phyloP scores from a whole-genome alignment of 306 rosid genomes.

The Ochetophila trinervis region DNA sequence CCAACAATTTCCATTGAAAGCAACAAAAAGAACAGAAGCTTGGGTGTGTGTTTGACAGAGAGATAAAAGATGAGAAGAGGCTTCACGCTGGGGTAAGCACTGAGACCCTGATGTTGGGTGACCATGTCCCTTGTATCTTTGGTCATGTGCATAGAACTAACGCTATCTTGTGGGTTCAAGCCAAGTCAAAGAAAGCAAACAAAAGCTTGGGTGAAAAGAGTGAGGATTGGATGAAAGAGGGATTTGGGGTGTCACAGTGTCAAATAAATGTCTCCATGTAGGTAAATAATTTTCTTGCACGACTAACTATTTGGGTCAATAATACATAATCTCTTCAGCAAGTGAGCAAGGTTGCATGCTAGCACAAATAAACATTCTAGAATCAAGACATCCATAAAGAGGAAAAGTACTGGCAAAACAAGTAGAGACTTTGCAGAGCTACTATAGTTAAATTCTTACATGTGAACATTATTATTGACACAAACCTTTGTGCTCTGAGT shows the following conservation, averaged over 20 bases:
- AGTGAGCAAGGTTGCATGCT: neutral
- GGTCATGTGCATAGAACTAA: too few species aligned
- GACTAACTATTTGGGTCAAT: neutral
- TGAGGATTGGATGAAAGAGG: neutral
- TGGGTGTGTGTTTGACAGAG: too few species aligned
- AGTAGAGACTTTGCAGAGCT: neutral
- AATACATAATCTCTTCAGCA: neutral
- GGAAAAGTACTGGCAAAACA: neutral
- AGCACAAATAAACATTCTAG: neutral
- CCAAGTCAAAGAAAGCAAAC: too few species aligned
- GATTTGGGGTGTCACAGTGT: neutral
- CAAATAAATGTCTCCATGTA: neutral
- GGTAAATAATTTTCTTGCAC: neutral
- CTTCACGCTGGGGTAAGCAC: too few species aligned
- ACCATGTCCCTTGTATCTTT: too few species aligned
- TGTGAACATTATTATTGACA: constrained; percentile 18
- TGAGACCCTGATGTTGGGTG: too few species aligned
- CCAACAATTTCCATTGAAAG: too few species aligned
- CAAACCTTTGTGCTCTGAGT: constrained; percentile 68
- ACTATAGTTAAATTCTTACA: constrained; percentile 18
- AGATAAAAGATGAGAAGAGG: too few species aligned
- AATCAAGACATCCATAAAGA: neutral
- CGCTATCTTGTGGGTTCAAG: too few species aligned
- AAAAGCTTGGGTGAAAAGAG: neutral
- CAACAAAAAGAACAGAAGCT: too few species aligned